Evolutionary conservation across 2,329 filamentous ascomycete genomes (phyloP), one percentile per base, ranked within the genome.

Genomic region (Colletotrichum zoysiae): DNA sequence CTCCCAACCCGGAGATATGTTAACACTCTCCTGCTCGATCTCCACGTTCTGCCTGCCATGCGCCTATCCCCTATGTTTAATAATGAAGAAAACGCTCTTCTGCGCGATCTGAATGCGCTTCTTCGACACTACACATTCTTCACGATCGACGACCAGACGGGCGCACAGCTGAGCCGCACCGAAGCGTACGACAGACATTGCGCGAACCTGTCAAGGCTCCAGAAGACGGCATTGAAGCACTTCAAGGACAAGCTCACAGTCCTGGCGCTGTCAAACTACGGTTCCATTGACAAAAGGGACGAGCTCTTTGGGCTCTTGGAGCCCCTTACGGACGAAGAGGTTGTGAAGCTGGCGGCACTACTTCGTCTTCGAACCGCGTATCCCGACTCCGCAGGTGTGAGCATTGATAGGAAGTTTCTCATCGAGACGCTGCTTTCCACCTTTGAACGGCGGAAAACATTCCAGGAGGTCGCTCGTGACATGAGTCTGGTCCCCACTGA

Each of bases 241-340:
- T 98, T 97, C 82, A 95, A 93, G 76, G 90, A 95, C 8, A 97
- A 98, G 81, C 84, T 99, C 48, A 95, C 92, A n/a, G 92, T 99
- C 50, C 84, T 99, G 71, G 94, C 95, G 1, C 84, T 99, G 50
- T 96, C 96, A 23, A 98, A 99, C 79, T 97, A 97, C 79, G 95
- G 92, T 2, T 92, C 94, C 5, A 92, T 99, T 74, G 92, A 95
- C 74, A 92, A 93, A 78, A 88, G 94, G 55, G 86, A 88, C 7
- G 96, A 98, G 75, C 86, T 99, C 20, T 89, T 92, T 78, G 87
- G 89, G 33, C 91, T 98, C 74, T 84, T 99, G 7, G 89, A 90
- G 67, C 84, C 88, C 14, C 84, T 99, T 63, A 88, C 89, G 3
- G 94, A 97, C 75, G 86, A 87, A 0, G 95, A 98, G 80, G 81